Conservation (phyloP, 2,329 filamentous ascomycete species). For the Cercospora sesami region DNA sequence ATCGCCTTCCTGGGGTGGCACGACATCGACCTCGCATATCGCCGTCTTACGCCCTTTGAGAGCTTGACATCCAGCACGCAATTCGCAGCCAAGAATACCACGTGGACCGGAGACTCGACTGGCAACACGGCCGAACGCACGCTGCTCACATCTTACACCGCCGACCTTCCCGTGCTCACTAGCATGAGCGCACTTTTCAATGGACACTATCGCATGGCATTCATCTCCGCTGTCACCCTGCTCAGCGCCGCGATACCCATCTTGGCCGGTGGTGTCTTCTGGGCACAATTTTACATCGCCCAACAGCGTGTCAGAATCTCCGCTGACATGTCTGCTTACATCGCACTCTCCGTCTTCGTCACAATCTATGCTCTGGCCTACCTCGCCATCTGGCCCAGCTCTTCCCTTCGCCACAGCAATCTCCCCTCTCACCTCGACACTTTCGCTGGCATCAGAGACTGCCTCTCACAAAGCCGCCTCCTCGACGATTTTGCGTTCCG, state of each 20-base stretch:
- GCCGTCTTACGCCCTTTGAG: constrained; percentile 68
- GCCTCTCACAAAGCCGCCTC: constrained; percentile 71
- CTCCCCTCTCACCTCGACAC: constrained; percentile 59
- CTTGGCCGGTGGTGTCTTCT: constrained; percentile 69
- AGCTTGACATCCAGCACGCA: constrained; percentile 52
- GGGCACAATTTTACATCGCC: constrained; percentile 63
- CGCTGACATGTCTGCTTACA: constrained; percentile 70
- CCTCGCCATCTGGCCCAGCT: constrained; percentile 68
- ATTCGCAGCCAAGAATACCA: constrained; percentile 26
- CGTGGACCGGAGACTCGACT: constrained; percentile 36
- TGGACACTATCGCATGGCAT: constrained; percentile 65
- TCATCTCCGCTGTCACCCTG: constrained; percentile 60
- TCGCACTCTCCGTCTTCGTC: constrained; percentile 71
- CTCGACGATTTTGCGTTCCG: constrained; percentile 72
- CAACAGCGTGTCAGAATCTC: constrained; percentile 62
- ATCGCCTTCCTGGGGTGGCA: constrained; percentile 67
- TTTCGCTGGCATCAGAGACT: constrained; percentile 74
- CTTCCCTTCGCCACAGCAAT: constrained; percentile 52
- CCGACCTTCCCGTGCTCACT: constrained; percentile 62
- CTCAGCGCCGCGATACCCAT: constrained; percentile 65
- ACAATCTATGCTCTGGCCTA: constrained; percentile 67
- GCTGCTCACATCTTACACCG: constrained; percentile 69
- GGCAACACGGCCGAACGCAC: constrained; percentile 64
- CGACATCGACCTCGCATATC: constrained; percentile 64
- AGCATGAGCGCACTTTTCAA: constrained; percentile 60